These are phyloP conservation scores for Talaromyces sp. DNA, from an alignment of 2,329 filamentous ascomycete species.

Conservation along the genomic window DNA sequence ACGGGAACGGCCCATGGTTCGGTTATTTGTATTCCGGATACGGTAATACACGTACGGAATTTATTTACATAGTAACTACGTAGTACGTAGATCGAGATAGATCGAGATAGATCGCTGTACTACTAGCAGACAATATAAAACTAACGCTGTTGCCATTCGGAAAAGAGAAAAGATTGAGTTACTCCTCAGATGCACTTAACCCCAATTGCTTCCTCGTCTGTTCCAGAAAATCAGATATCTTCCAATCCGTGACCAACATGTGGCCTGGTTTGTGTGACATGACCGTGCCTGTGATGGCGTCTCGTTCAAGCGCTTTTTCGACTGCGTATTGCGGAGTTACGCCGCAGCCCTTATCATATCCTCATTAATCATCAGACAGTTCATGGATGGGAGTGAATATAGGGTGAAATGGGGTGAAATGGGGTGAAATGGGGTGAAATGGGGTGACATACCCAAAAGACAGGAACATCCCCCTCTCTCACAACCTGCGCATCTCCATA, in stretches of 20 bases:
- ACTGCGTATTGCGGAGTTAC: slow-evolving; percentile 63
- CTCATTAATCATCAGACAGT: slow-evolving; percentile 49
- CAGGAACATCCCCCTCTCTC: slow-evolving; percentile 21
- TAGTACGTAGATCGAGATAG: too few relatives aligned
- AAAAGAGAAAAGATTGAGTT: not conserved
- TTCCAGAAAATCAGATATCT: slow-evolving; percentile 35
- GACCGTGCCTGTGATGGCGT: slow-evolving; percentile 50
- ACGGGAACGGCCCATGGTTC: slow-evolving; percentile 2
- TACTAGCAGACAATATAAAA: too few relatives aligned
- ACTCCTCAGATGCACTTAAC: not conserved
- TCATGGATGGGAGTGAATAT: too few relatives aligned
- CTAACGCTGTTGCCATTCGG: not conserved
- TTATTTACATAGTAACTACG: too few relatives aligned
- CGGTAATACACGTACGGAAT: too few relatives aligned
- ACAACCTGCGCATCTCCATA: slow-evolving; percentile 50
- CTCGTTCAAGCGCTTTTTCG: slow-evolving; percentile 55
- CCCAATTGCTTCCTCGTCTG: not conserved
- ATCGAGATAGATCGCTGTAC: too few relatives aligned
- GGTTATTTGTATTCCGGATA: too few relatives aligned
- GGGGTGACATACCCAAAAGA: slow-evolving; percentile 28
- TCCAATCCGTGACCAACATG: slow-evolving; percentile 56
- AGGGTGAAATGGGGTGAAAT: too few relatives aligned
- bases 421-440: slow-evolving; percentile 15
- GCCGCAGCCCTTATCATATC: slow-evolving; percentile 63
- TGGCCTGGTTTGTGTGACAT: slow-evolving; percentile 60